Conservation (phyloP, 108 stramenopile genomes). For the Cyclostephanos invisitatus region DNA sequence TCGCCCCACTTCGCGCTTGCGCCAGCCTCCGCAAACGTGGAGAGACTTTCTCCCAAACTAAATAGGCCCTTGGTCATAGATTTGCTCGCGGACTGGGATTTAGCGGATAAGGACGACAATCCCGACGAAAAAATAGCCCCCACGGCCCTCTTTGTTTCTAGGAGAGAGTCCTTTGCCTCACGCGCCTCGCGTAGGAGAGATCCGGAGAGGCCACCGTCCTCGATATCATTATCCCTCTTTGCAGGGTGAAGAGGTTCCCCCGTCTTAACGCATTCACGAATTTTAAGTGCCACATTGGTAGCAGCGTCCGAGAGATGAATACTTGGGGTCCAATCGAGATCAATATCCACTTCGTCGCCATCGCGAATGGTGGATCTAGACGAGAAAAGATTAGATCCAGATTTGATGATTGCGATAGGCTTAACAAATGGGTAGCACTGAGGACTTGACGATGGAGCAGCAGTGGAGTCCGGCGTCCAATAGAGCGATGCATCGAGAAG, state of each 20-base stretch:
- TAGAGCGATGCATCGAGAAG: conserved; percentile 71
- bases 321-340: conserved; percentile 88
- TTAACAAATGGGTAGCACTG: conserved; percentile 76
- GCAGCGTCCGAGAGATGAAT: conserved; percentile 83
- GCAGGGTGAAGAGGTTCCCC: conserved; percentile 74
- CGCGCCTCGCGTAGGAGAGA: conserved; percentile 38
- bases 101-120: conserved; percentile 24
- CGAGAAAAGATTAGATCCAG: conserved; percentile 62
- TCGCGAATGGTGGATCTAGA: conserved; percentile 65
- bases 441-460: conserved; percentile 42
- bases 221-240: conserved; percentile 35
- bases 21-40: conserved; percentile 18
- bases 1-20: conserved; percentile 6
- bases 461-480: conserved; percentile 50
- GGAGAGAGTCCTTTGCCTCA: conserved; percentile 36
- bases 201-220: conserved; percentile 37
- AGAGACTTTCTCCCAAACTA: conserved; percentile 31
- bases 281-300: conserved; percentile 81
- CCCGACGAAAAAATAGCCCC: conserved; percentile 40
- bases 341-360: conserved; percentile 72
- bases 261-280: conserved; percentile 73
- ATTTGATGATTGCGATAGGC: conserved; percentile 66
- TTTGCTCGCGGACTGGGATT: conserved; percentile 33
- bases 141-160: conserved; percentile 47
- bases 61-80: conserved; percentile 23